phyloP scores from a whole-genome alignment of 805 yeast species.

The Hanseniaspora jakobsenii region DNA sequence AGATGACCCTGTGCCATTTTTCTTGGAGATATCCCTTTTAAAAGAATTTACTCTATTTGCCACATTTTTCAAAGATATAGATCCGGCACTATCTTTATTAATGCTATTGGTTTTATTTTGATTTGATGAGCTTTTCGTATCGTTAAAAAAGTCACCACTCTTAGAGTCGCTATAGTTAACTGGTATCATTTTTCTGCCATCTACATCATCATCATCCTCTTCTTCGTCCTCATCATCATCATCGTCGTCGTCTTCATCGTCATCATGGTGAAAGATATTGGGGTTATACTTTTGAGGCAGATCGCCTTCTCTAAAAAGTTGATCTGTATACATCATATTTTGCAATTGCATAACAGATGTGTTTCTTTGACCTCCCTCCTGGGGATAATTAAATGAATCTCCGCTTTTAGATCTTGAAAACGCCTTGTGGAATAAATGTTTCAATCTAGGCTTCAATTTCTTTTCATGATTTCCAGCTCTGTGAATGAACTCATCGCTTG shows the following conservation, averaged over 20 bases:
- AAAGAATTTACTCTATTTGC: not conserved
- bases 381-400: not conserved
- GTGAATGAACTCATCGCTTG: too few relatives aligned
- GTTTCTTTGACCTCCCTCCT: not conserved
- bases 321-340: slow-evolving; percentile 15
- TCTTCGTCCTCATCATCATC: not conserved
- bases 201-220: not conserved
- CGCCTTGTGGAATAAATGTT: not conserved
- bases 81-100: too few relatives aligned
- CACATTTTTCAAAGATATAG: too few relatives aligned
- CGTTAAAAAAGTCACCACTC: not conserved
- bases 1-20: not conserved
- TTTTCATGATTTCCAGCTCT: too few relatives aligned
- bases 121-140: not conserved
- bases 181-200: slow-evolving; percentile 4
- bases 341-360: not conserved
- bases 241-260: slow-evolving; percentile 8
- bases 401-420: not conserved
- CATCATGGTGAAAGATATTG: not conserved
- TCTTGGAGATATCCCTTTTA: not conserved
- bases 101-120: too few relatives aligned
- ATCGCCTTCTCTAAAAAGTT: slow-evolving; percentile 12
- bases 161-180: not conserved
- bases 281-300: slow-evolving; percentile 5
- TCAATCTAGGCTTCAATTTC: too few relatives aligned